Evolutionary conservation across 345 rosid genomes (phyloP).

Genomic region (Boechera divaricarpa): DNA sequence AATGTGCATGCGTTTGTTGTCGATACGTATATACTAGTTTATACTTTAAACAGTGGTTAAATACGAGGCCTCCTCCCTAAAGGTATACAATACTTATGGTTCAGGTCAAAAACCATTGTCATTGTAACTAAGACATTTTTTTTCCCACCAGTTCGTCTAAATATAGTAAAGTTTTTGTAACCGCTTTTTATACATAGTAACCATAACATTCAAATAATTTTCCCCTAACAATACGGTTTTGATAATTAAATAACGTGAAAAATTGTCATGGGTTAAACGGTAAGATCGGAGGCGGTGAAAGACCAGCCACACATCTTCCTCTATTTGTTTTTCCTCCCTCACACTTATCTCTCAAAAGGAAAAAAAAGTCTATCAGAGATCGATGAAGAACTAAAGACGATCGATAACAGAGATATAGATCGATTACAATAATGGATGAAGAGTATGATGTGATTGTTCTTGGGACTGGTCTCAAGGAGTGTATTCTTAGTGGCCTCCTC

Average conservation of each 20-base stretch:
- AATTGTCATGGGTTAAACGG: conserved; percentile 36
- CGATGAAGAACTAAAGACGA: background rate
- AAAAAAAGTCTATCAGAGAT: conserved; percentile 12
- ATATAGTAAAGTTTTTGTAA: background rate
- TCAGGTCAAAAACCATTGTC: too few species aligned
- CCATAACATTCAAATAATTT: background rate
- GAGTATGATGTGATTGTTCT: conserved; percentile 93
- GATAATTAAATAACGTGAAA: background rate
- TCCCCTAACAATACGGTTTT: conserved; percentile 27
- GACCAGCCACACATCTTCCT: conserved; percentile 42
- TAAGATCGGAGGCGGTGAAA: conserved; percentile 34
- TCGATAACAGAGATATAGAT: conserved; percentile 11
- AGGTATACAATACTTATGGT: too few species aligned
- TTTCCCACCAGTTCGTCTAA: background rate
- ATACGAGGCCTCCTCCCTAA: too few species aligned
- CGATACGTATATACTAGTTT: too few species aligned
- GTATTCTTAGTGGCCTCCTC: conserved; percentile 95
- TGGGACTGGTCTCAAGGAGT: conserved; percentile 96
- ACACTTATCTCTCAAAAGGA: background rate
- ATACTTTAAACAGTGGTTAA: too few species aligned
- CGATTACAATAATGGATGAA: conserved; percentile 70
- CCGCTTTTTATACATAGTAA: background rate
- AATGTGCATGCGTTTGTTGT: background rate
- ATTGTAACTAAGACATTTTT: background rate
- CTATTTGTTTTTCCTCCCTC: conserved; percentile 37